Evolutionary conservation across 1,284 basidiomycete genomes (phyloP).

Genomic region (Sporisorium sorghi): DNA sequence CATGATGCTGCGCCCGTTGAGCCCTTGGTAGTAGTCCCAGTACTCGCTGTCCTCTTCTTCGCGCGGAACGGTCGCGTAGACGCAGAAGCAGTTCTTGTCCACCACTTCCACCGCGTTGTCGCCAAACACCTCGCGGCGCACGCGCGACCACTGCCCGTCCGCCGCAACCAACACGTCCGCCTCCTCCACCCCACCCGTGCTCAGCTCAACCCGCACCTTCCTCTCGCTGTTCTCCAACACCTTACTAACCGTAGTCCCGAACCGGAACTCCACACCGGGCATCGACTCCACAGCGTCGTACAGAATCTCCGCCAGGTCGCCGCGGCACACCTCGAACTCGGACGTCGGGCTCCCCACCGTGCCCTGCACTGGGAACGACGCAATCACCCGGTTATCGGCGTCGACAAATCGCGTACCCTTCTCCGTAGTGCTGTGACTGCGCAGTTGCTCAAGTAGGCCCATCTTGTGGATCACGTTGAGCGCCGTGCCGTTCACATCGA

Average conservation of each 20-base stretch:
- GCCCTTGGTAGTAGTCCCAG: slow-evolving; percentile 32
- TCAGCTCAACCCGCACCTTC: slow-evolving; percentile 28
- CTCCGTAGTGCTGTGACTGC: slow-evolving; percentile 62
- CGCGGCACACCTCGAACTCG: slow-evolving; percentile 53
- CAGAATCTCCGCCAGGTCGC: slow-evolving; percentile 48
- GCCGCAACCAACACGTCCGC: slow-evolving; percentile 51
- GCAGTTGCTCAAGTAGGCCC: slow-evolving; percentile 59
- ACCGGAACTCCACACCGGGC: slow-evolving; percentile 31
- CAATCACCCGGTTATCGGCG: slow-evolving; percentile 42
- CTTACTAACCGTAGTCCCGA: slow-evolving; percentile 27
- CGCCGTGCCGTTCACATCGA: slow-evolving; percentile 65
- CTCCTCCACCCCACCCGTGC: slow-evolving; percentile 22
- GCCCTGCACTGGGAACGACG: slow-evolving; percentile 48
- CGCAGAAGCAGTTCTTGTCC: slow-evolving; percentile 21
- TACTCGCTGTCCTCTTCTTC: slow-evolving; percentile 23
- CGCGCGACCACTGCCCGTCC: slow-evolving; percentile 53
- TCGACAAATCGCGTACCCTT: slow-evolving; percentile 62
- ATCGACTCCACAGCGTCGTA: slow-evolving; percentile 24
- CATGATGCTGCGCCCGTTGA: slow-evolving; percentile 10
- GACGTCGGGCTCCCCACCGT: slow-evolving; percentile 22
- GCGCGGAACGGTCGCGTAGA: slow-evolving; percentile 42
- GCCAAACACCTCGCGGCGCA: slow-evolving; percentile 43
- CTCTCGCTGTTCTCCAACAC: slow-evolving; percentile 31
- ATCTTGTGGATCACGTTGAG: slow-evolving; percentile 64
- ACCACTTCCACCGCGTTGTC: slow-evolving; percentile 8